Percentiles rank a stretch among this genome's conserved stretches.
These are phyloP conservation scores for Peronosclerospora sorghi DNA, from an alignment of 352 stramenopile species.

Conservation along the genomic window DNA sequence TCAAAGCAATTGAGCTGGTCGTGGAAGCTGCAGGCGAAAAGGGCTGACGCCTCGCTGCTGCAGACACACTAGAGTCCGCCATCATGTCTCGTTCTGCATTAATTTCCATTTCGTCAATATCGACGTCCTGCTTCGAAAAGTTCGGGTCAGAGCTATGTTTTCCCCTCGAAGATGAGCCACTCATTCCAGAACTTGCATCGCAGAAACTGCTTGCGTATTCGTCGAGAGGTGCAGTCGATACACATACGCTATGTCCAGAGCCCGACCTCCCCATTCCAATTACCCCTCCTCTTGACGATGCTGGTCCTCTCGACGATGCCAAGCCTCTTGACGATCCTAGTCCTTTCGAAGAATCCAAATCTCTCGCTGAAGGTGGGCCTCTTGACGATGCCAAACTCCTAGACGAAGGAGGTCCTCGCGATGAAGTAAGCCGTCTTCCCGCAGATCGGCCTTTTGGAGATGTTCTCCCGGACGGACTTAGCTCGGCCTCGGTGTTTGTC, in stretches of 20 bases:
- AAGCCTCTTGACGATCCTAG: too few relatives aligned
- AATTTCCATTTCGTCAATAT: slow-evolving; percentile 23
- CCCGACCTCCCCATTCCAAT: slow-evolving; percentile 5
- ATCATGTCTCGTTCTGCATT: slow-evolving; percentile 16
- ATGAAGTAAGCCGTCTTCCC: slow-evolving; percentile 4
- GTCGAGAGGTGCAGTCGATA: slow-evolving; percentile 22
- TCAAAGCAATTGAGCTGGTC: slow-evolving; percentile 12
- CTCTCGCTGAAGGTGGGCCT: slow-evolving; percentile 17
- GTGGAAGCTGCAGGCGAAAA: slow-evolving; percentile 11
- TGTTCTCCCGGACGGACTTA: background rate
- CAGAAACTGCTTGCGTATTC: slow-evolving; percentile 17
- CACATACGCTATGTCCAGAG: slow-evolving; percentile 10
- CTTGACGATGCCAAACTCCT: slow-evolving; percentile 6
- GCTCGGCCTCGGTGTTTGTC: slow-evolving; percentile 8
- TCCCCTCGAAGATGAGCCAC: slow-evolving; percentile 13
- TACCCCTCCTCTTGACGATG: slow-evolving; percentile 8
- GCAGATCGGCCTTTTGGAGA: slow-evolving; percentile 7
- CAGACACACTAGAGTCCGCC: slow-evolving; percentile 1
- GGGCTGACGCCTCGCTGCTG: background rate
- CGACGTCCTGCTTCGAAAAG: slow-evolving; percentile 21
- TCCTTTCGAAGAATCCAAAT: slow-evolving; percentile 7
- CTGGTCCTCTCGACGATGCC: slow-evolving; percentile 9
- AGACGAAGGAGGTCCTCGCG: slow-evolving; percentile 9
- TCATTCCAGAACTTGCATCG: slow-evolving; percentile 7
- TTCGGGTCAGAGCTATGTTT: slow-evolving; percentile 29